Evolutionary conservation across 1,284 basidiomycete species (phyloP).

Genomic region (Cryptococcus floricola): DNA sequence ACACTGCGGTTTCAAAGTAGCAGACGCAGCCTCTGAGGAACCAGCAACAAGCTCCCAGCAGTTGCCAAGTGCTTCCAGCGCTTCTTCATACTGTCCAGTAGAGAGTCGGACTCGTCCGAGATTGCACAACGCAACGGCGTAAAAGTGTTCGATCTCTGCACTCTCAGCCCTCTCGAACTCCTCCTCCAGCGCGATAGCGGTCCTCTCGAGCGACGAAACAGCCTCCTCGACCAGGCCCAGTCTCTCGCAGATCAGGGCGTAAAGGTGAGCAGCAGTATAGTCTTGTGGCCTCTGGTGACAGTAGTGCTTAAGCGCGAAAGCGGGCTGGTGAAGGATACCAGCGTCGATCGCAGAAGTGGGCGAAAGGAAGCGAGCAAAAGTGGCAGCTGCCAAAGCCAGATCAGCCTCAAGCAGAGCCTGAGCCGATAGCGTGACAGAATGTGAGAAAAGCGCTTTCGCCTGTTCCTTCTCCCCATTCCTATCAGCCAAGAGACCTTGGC

Average conservation of each 20-base stretch:
- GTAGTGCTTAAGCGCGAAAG: constrained; percentile 77
- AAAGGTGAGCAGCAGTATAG: constrained; percentile 74
- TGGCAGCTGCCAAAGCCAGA: constrained; percentile 67
- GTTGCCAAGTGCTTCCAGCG: constrained; percentile 68
- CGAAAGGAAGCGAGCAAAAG: constrained; percentile 55
- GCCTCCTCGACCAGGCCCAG: constrained; percentile 69
- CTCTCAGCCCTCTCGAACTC: constrained; percentile 86
- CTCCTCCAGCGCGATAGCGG: constrained; percentile 69
- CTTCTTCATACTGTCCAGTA: constrained; percentile 57
- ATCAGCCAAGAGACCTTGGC: constrained; percentile 78
- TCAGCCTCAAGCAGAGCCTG: constrained; percentile 72
- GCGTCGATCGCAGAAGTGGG: constrained; percentile 15
- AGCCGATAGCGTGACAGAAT: constrained; percentile 70
- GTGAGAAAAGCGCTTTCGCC: constrained; percentile 70
- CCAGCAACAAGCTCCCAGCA: constrained; percentile 66
- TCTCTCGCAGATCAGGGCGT: constrained; percentile 79
- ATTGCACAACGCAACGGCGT: constrained; percentile 76
- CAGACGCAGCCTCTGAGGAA: constrained; percentile 48
- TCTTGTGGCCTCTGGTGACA: constrained; percentile 65
- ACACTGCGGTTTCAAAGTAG: constrained; percentile 59
- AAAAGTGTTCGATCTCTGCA: constrained; percentile 67
- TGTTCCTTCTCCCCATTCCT: constrained; percentile 61
- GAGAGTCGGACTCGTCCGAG: constrained; percentile 73
- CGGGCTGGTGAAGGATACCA: constrained; percentile 60
- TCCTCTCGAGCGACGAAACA: constrained; percentile 58